Conservation (phyloP, 345 rosid species). For the Eucalyptus cloeziana region DNA sequence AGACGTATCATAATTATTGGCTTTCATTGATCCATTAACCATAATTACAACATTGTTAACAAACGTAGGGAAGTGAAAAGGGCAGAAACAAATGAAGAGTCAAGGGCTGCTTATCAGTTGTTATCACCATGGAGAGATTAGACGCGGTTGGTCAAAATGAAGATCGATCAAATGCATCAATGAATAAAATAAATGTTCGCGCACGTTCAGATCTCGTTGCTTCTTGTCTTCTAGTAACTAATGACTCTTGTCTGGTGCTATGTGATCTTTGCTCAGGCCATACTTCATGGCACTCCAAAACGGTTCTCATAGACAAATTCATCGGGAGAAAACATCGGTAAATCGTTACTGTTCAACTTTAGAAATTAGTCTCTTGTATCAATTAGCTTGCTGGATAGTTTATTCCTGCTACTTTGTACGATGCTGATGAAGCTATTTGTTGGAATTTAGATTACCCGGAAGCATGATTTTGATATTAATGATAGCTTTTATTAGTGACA, state of each 20-base stretch:
- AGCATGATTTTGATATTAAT: no score
- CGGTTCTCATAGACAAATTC: neutral
- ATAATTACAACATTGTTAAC: no score
- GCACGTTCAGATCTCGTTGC: neutral
- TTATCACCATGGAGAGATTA: neutral
- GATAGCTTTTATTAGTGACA: no score
- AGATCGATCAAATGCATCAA: neutral
- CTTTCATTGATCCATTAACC: no score
- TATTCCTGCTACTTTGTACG: neutral
- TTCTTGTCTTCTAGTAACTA: neutral
- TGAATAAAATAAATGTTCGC: neutral
- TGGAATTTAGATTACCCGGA: fast-evolving
- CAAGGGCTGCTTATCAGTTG: neutral
- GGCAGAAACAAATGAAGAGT: neutral
- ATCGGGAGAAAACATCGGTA: neutral
- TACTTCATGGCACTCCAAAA: neutral
- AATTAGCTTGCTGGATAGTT: neutral
- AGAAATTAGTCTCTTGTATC: neutral
- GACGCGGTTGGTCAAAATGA: neutral
- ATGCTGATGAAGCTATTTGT: neutral
- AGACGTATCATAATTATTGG: no score
- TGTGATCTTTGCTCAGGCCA: no score
- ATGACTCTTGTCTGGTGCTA: neutral
- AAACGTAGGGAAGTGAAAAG: neutral
- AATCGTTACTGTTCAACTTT: neutral